These are phyloP conservation scores for Botryotinia narcissicola DNA, from an alignment of 2,329 filamentous ascomycete genomes.

Conservation along the genomic window DNA sequence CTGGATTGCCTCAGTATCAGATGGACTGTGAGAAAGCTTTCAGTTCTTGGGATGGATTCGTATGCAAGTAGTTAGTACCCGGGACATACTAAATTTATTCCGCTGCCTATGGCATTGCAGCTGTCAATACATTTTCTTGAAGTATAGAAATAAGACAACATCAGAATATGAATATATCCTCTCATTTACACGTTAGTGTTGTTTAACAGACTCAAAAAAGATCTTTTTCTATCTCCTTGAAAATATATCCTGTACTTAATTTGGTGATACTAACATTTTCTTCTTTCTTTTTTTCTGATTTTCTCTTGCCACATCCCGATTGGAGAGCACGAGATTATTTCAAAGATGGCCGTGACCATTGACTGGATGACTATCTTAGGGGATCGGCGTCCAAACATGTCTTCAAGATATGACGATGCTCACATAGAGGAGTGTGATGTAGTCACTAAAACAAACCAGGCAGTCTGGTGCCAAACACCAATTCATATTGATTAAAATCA, in stretches of 20 bases:
- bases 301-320: not conserved
- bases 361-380: not conserved
- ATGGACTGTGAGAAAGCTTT: not conserved
- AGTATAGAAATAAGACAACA: not conserved
- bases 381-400: not conserved
- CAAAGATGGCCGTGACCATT: not conserved
- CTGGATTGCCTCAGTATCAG: not conserved
- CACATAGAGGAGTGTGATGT: not conserved
- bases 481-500: not conserved
- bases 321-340: not conserved
- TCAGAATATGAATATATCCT: not conserved
- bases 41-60: not conserved
- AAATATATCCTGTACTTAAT: not conserved
- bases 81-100: not conserved
- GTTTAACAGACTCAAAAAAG: not conserved
- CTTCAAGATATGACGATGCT: not conserved
- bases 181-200: not conserved
- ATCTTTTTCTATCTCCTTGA: not conserved
- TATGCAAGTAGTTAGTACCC: not conserved
- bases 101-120: not conserved
- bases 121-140: not conserved
- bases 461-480: not conserved
- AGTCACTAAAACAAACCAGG: not conserved
- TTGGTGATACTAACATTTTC: not conserved
- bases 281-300: not conserved